Percentiles rank a stretch among this genome's conserved stretches.
These are phyloP conservation scores for Acacia confusa DNA, from an alignment of 306 rosid species.

Conservation along the genomic window DNA sequence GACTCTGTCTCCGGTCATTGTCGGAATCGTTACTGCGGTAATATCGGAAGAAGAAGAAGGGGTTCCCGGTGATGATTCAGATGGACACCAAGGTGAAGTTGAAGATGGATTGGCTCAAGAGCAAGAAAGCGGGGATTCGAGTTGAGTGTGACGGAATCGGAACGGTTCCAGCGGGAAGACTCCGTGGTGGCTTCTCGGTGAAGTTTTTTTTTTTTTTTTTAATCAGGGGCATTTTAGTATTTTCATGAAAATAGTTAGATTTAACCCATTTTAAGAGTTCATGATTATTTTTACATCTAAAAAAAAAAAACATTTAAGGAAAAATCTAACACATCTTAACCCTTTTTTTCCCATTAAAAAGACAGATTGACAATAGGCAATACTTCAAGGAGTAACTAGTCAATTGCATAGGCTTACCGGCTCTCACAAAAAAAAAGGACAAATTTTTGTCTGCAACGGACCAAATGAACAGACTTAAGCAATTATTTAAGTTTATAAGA, in stretches of 20 bases:
- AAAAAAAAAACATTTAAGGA: too few relatives aligned
- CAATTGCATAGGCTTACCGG: not conserved
- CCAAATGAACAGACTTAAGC: not conserved
- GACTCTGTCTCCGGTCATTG: constrained; percentile 58
- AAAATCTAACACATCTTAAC: too few relatives aligned
- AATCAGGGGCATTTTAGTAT: too few relatives aligned
- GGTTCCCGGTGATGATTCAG: constrained; percentile 65
- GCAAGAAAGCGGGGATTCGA: constrained; percentile 80
- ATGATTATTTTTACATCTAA: too few relatives aligned
- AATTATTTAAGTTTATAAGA: not conserved
- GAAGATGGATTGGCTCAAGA: constrained; percentile 67
- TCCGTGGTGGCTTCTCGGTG: constrained; percentile 72
- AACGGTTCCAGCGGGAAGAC: constrained; percentile 70
- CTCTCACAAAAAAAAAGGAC: not conserved
- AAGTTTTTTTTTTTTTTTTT: too few relatives aligned
- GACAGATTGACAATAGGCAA: too few relatives aligned
- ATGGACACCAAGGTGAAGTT: constrained; percentile 85
- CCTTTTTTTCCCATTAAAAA: too few relatives aligned
- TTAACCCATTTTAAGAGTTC: too few relatives aligned
- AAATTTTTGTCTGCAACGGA: not conserved
- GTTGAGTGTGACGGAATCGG: constrained; percentile 77
- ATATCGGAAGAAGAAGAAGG: constrained; percentile 65
- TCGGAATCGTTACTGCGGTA: constrained; percentile 56
- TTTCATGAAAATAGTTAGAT: too few relatives aligned
- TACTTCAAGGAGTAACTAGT: too few relatives aligned